These are phyloP conservation scores for Gilbertella persicaria DNA, from an alignment of 371 early-diverging fungal species.

Conservation along the genomic window DNA sequence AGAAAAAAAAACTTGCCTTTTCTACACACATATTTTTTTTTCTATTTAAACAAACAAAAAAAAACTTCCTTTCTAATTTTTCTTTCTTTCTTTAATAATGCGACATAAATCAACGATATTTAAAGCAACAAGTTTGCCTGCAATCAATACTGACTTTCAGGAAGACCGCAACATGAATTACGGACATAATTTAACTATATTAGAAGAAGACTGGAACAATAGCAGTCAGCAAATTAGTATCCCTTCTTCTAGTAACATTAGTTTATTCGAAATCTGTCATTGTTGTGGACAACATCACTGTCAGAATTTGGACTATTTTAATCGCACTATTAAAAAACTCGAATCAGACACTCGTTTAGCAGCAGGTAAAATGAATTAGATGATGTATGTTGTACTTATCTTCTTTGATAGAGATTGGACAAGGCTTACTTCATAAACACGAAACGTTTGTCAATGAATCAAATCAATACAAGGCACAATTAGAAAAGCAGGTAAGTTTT, in stretches of 20 bases:
- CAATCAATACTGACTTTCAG: constrained; percentile 9
- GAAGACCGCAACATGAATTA: background rate
- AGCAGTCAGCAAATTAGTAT: constrained; percentile 8
- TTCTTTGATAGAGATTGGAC: constrained; percentile 34
- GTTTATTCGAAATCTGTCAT: constrained; percentile 25
- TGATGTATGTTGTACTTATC: background rate
- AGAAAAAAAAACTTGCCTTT: no score
- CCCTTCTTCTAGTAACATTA: constrained; percentile 15
- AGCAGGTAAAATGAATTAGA: constrained; percentile 30
- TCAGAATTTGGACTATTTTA: constrained; percentile 26
- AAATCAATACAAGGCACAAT: constrained; percentile 24
- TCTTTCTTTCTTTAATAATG: background rate
- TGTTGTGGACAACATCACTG: constrained; percentile 36
- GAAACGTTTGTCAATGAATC: constrained; percentile 37
- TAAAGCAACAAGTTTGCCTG: background rate
- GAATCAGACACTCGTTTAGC: constrained; percentile 43
- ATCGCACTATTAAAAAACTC: constrained; percentile 29
- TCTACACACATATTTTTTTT: no score
- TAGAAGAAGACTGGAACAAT: constrained; percentile 15
- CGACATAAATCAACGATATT: background rate
- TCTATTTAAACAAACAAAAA: no score
- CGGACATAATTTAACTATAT: background rate
- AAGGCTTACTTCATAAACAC: constrained; percentile 40
- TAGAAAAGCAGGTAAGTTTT: constrained; percentile 32
- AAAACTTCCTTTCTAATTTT: no score